Evolutionary conservation across 176 grass and related monocot genomes (phyloP).

Genomic region (Juncus inflexus): DNA sequence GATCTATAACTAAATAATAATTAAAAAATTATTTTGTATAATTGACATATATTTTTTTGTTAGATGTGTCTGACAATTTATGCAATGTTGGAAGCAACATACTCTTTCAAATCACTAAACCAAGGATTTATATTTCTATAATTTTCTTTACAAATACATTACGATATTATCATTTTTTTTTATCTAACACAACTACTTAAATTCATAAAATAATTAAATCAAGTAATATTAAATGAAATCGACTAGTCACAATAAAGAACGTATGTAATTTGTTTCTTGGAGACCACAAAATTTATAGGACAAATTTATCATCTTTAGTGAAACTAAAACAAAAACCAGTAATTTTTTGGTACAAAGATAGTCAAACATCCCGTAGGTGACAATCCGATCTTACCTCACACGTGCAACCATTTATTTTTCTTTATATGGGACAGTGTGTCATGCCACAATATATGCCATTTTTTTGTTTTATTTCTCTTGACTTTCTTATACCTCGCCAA

Average conservation of each 20-base stretch:
- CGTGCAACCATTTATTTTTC: constrained; percentile 9
- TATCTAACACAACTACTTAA: not conserved
- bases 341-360: too few relatives aligned
- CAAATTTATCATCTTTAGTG: too few relatives aligned
- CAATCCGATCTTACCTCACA: constrained; percentile 19
- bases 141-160: not conserved
- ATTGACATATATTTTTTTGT: not conserved
- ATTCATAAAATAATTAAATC: not conserved
- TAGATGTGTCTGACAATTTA: constrained; percentile 16
- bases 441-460: constrained; percentile 1
- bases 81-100: constrained; percentile 26
- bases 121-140: not conserved
- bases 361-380: constrained; percentile 26
- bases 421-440: constrained; percentile 15
- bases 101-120: constrained; percentile 13
- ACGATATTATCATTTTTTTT: not conserved
- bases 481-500: not conserved
- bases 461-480: constrained; percentile 8
- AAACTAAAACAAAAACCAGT: too few relatives aligned
- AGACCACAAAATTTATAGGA: constrained; percentile 18
- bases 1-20: constrained; percentile 25
- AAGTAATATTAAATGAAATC: not conserved
- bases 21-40: not conserved
- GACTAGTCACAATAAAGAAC: not conserved
- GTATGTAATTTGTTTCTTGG: not conserved